Base-by-base conservation (phyloP, 139 green algal species). In the Asterochloris sp. region DNA sequence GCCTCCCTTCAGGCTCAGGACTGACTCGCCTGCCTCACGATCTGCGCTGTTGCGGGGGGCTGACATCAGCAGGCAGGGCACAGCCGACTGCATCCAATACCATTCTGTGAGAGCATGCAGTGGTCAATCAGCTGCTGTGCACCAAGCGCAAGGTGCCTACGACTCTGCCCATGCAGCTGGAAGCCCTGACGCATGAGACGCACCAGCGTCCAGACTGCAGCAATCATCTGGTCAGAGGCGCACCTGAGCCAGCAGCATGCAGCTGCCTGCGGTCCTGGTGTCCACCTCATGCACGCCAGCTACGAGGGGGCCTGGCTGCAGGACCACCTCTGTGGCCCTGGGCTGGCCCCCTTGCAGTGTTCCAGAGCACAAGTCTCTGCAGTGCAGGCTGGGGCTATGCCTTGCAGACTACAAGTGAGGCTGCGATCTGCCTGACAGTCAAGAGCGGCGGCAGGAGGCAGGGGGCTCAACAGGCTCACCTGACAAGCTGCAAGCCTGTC, bases 221-320 rank as follows among this genome's bases (percentile, higher is more conserved):
- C 54, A n/a, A 47, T 81, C 19, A 26, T 26, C 11, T 11, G 12
- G 15, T 12, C 16, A 73, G 13, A 77, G 21, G 21, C 16, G 15
- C 16, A 83, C 83, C 87, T 97, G 93, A 54, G 87, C 89, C 75
- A 97, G 86, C 54, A 97, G 88, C 15, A 86, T 94, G 85, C 91
- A 95, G 85, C 88, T 94, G 62, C 93, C 94, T 13, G 94, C 94
- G 0, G 93, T 97, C 12, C 80, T 29, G 11, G 92, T 95, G 84
- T 97, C 92, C 10, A 80, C 93, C 0, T 60, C 38, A 69, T 89
- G 87, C 13, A 68, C 26, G 10, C 89, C 87, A 14, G 67, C 78
- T 8, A 23, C 54, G 27, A 91, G 17, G 13, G 6, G 4, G 1
- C 85, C 85, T 13, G 93, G 91, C 4, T 61, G 23, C 21, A 96